A percentile compares a stretch with the other conserved stretches of the same genome.
Evolutionary conservation across 805 yeast species (phyloP).

Genomic region (Yarrowia divulgata): DNA sequence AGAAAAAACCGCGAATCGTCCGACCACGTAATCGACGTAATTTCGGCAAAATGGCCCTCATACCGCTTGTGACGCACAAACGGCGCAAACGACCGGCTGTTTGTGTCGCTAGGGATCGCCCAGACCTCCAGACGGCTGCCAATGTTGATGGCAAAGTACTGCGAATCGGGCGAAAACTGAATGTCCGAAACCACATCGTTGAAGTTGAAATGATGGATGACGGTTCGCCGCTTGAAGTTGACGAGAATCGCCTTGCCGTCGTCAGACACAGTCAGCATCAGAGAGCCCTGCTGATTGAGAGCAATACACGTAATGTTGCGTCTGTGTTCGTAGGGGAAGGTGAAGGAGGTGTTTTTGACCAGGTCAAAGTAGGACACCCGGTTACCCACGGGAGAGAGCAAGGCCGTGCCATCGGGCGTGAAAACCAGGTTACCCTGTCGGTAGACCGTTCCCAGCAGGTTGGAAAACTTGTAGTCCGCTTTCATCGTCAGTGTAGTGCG

Average conservation of each 20-base stretch:
- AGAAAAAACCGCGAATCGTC: slow-evolving; percentile 86
- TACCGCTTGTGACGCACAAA: slow-evolving; percentile 88
- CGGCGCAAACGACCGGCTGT: slow-evolving; percentile 94
- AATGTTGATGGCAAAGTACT: slow-evolving; percentile 81
- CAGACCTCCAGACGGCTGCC: slow-evolving; percentile 88
- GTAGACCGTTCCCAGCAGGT: slow-evolving; percentile 92
- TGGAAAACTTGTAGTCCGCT: slow-evolving; percentile 64
- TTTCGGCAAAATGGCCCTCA: slow-evolving; percentile 90
- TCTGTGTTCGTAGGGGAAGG: slow-evolving; percentile 92
- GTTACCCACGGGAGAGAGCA: slow-evolving; percentile 93
- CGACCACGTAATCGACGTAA: slow-evolving; percentile 85
- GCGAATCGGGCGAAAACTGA: slow-evolving; percentile 88
- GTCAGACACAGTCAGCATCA: slow-evolving; percentile 81
- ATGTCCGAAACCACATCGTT: slow-evolving; percentile 76
- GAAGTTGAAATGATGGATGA: slow-evolving; percentile 92
- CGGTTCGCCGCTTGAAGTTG: slow-evolving; percentile 81
- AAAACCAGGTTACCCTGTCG: slow-evolving; percentile 88
- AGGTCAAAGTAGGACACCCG: slow-evolving; percentile 89
- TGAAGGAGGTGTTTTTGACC: slow-evolving; percentile 81
- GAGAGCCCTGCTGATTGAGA: slow-evolving; percentile 79
- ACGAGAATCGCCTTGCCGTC: slow-evolving; percentile 94
- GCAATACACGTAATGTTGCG: slow-evolving; percentile 82
- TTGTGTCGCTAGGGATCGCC: slow-evolving; percentile 82
- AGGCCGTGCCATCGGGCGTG: slow-evolving; percentile 82
- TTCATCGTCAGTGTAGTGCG: slow-evolving; percentile 5